phyloP scores from a whole-genome alignment of 176 grass and related monocot species.

The Eleusine indica region DNA sequence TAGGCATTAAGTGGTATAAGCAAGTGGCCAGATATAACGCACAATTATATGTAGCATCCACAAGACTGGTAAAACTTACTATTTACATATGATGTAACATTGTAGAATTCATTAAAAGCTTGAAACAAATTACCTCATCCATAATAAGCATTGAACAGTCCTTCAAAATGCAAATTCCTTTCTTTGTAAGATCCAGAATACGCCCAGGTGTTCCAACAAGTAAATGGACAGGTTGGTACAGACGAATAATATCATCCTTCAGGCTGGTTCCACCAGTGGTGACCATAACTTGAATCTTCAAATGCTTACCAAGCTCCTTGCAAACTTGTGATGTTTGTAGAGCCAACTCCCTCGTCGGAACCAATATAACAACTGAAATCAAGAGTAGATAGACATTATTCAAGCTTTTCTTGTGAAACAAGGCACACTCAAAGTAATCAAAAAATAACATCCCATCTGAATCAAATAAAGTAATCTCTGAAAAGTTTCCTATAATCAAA shows the following conservation, averaged over 20 bases:
- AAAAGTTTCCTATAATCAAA: background rate
- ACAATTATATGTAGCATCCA: no score
- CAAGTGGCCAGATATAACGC: no score
- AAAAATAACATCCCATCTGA: background rate
- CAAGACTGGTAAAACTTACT: no score
- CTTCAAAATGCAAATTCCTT: conserved; percentile 90
- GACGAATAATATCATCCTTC: conserved; percentile 89
- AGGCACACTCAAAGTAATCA: background rate
- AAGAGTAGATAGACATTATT: conserved; percentile 13
- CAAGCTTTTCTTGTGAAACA: conserved; percentile 22
- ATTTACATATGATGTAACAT: no score
- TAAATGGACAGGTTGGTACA: conserved; percentile 91
- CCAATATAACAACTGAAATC: conserved; percentile 90
- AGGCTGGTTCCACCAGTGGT: conserved; percentile 97
- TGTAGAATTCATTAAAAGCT: no score
- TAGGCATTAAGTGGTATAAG: no score
- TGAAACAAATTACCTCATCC: conserved; percentile 79
- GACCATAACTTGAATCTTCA: conserved; percentile 94
- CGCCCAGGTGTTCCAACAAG: conserved; percentile 92
- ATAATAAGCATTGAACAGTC: conserved; percentile 87
- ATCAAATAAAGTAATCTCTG: background rate
- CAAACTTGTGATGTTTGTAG: conserved; percentile 98
- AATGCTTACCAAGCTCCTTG: conserved; percentile 91
- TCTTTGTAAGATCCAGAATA: conserved; percentile 89
- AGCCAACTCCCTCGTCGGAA: conserved; percentile 95